Evolutionary conservation across 116 monocot species (phyloP), one percentile per base, ranked within the genome.

Genomic region (Papilionanthe hybrid): DNA sequence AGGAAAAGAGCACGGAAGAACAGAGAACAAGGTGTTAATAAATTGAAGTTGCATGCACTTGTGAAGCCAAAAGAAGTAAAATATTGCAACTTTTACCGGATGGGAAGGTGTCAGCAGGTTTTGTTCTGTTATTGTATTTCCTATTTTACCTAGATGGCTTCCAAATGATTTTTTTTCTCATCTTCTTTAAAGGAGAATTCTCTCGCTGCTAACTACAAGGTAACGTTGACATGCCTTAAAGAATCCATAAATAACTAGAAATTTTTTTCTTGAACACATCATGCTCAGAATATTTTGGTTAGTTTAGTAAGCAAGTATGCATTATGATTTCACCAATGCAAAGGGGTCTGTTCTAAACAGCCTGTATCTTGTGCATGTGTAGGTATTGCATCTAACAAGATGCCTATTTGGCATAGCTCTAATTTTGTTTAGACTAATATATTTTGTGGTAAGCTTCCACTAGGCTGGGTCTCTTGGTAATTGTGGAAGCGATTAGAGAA

Each of bases 21-120:
- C 42, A 86, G 83, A 83, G 89, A 85, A 53, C 84, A 89, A 82
- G 96, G 96, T 29, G 88, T 96, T 44, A 90, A 88, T 72, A 90
- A 88, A 78, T 82, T 94, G 76, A 93, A 91, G 84, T 75, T 96
- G 32, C 86, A 81, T 42, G 86, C 91, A 27, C 27, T 91, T 63
- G 42, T 80, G 74, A 91, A 87, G 86, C 88, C 92, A 60, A 93
- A 89, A 85, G 86, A 84, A 82, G 89, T 92, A 28, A 80, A 88
- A 79, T 56, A 75, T 80, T 96, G 94, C 86, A 90, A 81, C 65
- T 96, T 89, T 76, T 94, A 86, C 79, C 82, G 89, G 55, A 83
- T 76, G 37, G 96, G 96, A 47, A 90, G 86, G 86, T 96, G 96
- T 78, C 92, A 92, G 76, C 84, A 94, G 96, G 96, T 96, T 76